phyloP scores from a whole-genome alignment of 2,329 filamentous ascomycete species.

The Paracorniculantispora psalliotae region DNA sequence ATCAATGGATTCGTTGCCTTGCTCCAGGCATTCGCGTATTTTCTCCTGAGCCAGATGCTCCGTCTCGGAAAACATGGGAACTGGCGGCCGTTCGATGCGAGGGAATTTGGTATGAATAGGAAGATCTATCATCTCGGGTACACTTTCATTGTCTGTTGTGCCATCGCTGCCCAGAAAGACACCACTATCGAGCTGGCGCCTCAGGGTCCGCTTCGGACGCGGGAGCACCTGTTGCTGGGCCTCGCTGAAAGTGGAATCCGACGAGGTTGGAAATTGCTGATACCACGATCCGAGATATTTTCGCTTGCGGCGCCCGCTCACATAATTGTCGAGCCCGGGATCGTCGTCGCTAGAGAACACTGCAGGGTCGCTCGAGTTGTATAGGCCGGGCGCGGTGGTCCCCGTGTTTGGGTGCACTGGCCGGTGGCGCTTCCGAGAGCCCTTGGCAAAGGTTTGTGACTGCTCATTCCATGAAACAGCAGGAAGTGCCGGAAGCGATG shows the following conservation, averaged over 20 bases:
- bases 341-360: slow-evolving; percentile 71
- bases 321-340: slow-evolving; percentile 60
- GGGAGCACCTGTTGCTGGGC: slow-evolving; percentile 21
- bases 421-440: slow-evolving; percentile 36
- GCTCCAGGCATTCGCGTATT: slow-evolving; percentile 52
- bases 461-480: slow-evolving; percentile 35
- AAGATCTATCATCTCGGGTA: slow-evolving; percentile 28
- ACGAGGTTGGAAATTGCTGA: slow-evolving; percentile 50
- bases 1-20: slow-evolving; percentile 55
- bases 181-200: slow-evolving; percentile 61
- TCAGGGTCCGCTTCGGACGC: slow-evolving; percentile 47
- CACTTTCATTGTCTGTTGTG: slow-evolving; percentile 38
- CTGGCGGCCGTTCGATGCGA: slow-evolving; percentile 29
- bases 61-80: slow-evolving; percentile 29
- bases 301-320: slow-evolving; percentile 52
- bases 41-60: slow-evolving; percentile 41
- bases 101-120: slow-evolving; percentile 32
- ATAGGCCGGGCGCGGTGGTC: slow-evolving; percentile 4
- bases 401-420: slow-evolving; percentile 22
- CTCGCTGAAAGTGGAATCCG: slow-evolving; percentile 44
- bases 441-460: slow-evolving; percentile 35
- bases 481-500: slow-evolving; percentile 35
- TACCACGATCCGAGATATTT: slow-evolving; percentile 66
- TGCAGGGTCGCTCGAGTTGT: slow-evolving; percentile 64
- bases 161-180: slow-evolving; percentile 63